Evolutionary conservation across 2,329 filamentous ascomycete genomes (phyloP).

Genomic region (Clarireedia paspali): DNA sequence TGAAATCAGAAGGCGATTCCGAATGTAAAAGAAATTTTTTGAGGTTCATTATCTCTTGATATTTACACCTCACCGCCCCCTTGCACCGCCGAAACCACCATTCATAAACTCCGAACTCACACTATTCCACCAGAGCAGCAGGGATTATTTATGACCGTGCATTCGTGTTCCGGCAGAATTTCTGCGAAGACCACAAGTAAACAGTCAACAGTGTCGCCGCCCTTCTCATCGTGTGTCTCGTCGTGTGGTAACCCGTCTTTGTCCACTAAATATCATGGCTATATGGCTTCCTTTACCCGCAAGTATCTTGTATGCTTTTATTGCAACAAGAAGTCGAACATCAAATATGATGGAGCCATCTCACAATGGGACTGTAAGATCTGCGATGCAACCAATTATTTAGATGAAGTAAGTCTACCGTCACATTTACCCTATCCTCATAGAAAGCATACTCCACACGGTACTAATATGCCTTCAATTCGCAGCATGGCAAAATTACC

Average conservation of each 20-base stretch:
- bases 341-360: constrained; percentile 48
- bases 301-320: constrained; percentile 66
- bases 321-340: constrained; percentile 62
- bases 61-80: not conserved
- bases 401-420: constrained; percentile 63
- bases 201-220: not conserved
- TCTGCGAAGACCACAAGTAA: not conserved
- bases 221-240: not conserved
- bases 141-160: not conserved
- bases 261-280: constrained; percentile 15
- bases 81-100: not conserved
- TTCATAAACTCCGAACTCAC: not conserved
- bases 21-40: not conserved
- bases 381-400: constrained; percentile 82
- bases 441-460: not conserved
- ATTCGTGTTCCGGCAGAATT: not conserved
- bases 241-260: not conserved
- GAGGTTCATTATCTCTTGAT: not conserved
- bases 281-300: constrained; percentile 19
- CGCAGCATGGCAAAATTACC: constrained; percentile 76
- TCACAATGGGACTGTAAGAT: constrained; percentile 64
- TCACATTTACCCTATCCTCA: not conserved
- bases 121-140: not conserved
- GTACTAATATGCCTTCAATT: constrained; percentile 6
- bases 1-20: too few relatives aligned